Percentiles rank a stretch among this genome's conserved stretches.
Evolutionary conservation across 495 filamentous ascomycete species (phyloP).

Genomic region (Trichoderma reesei): DNA sequence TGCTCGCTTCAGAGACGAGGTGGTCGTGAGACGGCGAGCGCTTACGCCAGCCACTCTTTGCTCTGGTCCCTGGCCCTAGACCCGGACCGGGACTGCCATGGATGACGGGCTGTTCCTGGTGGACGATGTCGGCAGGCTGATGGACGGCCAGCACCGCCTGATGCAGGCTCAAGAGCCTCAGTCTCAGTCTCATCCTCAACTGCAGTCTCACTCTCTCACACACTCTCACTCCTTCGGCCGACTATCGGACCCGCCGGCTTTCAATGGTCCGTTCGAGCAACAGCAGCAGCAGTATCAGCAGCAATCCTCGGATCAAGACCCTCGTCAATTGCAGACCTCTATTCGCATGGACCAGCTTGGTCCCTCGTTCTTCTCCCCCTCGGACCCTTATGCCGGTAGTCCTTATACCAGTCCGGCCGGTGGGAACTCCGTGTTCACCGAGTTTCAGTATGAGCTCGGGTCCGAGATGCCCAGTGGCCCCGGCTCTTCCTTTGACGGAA

Average conservation of each 20-base stretch:
- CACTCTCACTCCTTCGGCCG: background rate
- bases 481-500: conserved; percentile 2
- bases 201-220: background rate
- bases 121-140: background rate
- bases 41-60: no score
- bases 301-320: background rate
- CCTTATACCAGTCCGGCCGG: background rate
- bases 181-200: background rate
- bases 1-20: no score
- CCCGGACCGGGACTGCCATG: background rate
- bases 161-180: background rate
- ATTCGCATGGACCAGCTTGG: background rate
- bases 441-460: background rate
- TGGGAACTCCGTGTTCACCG: background rate
- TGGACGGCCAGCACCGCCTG: background rate
- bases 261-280: background rate
- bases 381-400: background rate
- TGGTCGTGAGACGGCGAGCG: no score
- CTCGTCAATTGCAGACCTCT: background rate
- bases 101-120: background rate
- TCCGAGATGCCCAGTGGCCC: background rate
- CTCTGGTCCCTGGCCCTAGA: background rate
- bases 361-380: background rate
- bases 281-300: background rate
- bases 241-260: background rate